A percentile compares a stretch with the other conserved stretches of the same genome.
Evolutionary conservation across 345 rosid genomes (phyloP).

Genomic region (Erucastrum elatum): DNA sequence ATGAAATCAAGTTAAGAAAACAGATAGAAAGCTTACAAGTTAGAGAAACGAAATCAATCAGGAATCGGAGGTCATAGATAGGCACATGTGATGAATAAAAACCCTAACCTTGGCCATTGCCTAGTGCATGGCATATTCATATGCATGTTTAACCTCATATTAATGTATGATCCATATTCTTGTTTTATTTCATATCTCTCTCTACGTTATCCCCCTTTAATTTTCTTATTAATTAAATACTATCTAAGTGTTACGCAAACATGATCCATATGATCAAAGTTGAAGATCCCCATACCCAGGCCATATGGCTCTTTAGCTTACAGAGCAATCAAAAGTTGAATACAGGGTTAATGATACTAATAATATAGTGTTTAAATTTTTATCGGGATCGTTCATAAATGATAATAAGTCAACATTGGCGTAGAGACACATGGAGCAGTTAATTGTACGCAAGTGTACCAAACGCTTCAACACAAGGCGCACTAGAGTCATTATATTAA

Average conservation of each 20-base stretch:
- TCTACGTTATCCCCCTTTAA: slow-evolving; percentile 5
- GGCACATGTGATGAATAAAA: slow-evolving; percentile 28
- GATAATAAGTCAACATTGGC: slow-evolving; percentile 40
- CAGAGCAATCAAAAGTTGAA: slow-evolving; percentile 37
- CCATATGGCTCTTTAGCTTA: slow-evolving; percentile 29
- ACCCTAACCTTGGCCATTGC: slow-evolving; percentile 31
- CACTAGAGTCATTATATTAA: slow-evolving; percentile 22
- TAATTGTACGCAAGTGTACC: slow-evolving; percentile 38
- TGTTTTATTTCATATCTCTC: not conserved
- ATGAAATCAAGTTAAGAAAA: slow-evolving; percentile 36
- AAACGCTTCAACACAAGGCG: slow-evolving; percentile 25
- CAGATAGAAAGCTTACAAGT: slow-evolving; percentile 35
- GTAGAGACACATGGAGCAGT: slow-evolving; percentile 37
- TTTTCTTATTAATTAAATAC: slow-evolving; percentile 19
- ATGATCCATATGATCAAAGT: slow-evolving; percentile 32
- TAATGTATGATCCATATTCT: slow-evolving; percentile 4
- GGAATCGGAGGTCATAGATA: slow-evolving; percentile 25
- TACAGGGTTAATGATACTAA: slow-evolving; percentile 11
- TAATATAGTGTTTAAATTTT: slow-evolving; percentile 3
- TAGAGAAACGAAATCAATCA: slow-evolving; percentile 31
- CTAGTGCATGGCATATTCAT: slow-evolving; percentile 37
- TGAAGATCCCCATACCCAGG: slow-evolving; percentile 36
- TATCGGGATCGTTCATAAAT: slow-evolving; percentile 42
- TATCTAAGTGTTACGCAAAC: slow-evolving; percentile 16
- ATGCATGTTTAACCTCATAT: not conserved